A percentile compares a stretch with the other conserved stretches of the same genome.
phyloP scores from a whole-genome alignment of 306 rosid species.

The Quercus engelmannii region DNA sequence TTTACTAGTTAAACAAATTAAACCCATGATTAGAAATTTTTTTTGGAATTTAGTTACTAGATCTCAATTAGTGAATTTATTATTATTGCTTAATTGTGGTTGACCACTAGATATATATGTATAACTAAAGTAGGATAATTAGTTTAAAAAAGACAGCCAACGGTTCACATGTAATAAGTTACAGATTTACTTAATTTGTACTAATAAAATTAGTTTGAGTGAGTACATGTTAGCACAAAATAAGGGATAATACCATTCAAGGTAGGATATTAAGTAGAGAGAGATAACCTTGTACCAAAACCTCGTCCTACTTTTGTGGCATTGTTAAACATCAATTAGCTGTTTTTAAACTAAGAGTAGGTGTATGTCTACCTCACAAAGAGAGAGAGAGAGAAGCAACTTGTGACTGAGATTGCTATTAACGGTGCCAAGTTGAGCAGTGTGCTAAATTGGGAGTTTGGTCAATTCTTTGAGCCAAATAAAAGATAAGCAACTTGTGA shows the following conservation, averaged over 20 bases:
- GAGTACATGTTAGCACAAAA: constrained; percentile 10
- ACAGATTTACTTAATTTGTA: background rate
- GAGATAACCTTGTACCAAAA: constrained; percentile 7
- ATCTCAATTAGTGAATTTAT: background rate
- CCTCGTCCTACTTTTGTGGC: constrained; percentile 5
- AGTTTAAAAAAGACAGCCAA: background rate
- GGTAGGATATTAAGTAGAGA: background rate
- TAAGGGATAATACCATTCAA: background rate
- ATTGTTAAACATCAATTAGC: constrained; percentile 18
- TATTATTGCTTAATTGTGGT: no score
- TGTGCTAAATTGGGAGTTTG: constrained; percentile 20
- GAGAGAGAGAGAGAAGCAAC: background rate
- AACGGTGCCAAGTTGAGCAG: constrained; percentile 18
- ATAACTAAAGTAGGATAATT: background rate
- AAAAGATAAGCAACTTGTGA: background rate
- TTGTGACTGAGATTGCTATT: constrained; percentile 7
- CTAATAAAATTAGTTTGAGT: background rate
- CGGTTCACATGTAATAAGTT: background rate
- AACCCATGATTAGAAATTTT: no score
- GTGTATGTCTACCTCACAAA: constrained; percentile 16
- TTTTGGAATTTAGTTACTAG: background rate
- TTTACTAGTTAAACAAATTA: no score
- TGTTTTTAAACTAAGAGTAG: constrained; percentile 20
- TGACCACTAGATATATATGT: background rate
- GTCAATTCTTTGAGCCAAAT: constrained; percentile 5